Conservation (phyloP, 495 filamentous ascomycete genomes). For the Ascodesmis nigricans region DNA sequence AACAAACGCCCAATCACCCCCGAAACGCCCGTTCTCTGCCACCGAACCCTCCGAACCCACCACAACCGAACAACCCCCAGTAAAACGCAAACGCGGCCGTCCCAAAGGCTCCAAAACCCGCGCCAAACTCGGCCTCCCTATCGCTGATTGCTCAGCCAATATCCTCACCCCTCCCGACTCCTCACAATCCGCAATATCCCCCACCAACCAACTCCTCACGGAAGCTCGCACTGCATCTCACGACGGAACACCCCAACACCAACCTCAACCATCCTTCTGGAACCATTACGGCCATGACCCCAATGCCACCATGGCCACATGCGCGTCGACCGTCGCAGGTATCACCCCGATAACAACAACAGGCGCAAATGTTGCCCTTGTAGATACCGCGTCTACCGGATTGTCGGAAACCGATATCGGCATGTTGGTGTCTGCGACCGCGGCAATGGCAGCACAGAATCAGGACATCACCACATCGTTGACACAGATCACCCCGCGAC, state of each 20-base stretch:
- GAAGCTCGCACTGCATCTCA: slow-evolving; percentile 12
- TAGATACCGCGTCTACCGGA: no score
- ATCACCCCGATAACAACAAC: no score
- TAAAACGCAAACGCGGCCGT: slow-evolving; percentile 17
- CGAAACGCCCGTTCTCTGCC: neutral
- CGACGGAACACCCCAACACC: slow-evolving; percentile 4
- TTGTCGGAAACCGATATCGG: slow-evolving; percentile 13
- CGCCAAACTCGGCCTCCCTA: slow-evolving; percentile 8
- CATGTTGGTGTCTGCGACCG: slow-evolving; percentile 16
- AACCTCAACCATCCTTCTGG: no score
- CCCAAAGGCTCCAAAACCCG: slow-evolving; percentile 19
- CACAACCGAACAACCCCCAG: slow-evolving; percentile 7
- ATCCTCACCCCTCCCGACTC: neutral
- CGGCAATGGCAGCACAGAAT: slow-evolving; percentile 12
- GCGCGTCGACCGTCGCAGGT: no score
- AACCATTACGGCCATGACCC: slow-evolving; percentile 9
- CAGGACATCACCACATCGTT: no score
- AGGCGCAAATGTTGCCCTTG: no score
- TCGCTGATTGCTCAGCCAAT: neutral
- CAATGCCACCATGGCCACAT: no score
- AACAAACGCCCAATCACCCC: slow-evolving; percentile 4
- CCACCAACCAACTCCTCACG: slow-evolving; percentile 11
- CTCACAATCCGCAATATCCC: slow-evolving; percentile 3
- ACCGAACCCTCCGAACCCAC: neutral
- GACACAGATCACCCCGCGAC: slow-evolving; percentile 3